Evolutionary conservation across 164 flowering plant species (phyloP).

Genomic region (Umbellularia californica): DNA sequence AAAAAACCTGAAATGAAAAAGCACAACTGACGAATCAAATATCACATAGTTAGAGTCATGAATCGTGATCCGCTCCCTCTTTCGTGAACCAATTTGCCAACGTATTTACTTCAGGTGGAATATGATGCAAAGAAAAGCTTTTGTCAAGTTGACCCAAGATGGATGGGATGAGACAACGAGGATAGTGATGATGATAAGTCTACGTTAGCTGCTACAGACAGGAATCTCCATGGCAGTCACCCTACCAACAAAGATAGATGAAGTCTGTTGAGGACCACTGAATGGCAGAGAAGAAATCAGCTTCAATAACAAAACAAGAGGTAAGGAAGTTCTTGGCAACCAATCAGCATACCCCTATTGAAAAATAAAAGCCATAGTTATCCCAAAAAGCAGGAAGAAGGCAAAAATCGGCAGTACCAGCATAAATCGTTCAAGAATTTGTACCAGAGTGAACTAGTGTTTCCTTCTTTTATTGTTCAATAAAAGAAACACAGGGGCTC

Average conservation of each 20-base stretch:
- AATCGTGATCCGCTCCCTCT: neutral
- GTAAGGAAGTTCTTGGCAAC: neutral
- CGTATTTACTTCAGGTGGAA: no score
- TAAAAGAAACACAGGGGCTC: conserved; percentile 51
- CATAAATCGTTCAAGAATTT: neutral
- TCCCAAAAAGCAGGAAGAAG: neutral
- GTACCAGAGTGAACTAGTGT: conserved; percentile 1
- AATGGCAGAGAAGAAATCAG: neutral
- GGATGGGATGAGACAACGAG: no score
- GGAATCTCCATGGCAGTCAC: neutral
- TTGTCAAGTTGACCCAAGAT: no score
- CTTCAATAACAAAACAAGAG: no score
- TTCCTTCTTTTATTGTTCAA: conserved; percentile 18
- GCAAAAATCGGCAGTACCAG: neutral
- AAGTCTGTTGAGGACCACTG: neutral
- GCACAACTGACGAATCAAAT: no score
- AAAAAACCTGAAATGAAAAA: no score
- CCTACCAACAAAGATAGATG: no score
- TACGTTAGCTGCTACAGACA: no score
- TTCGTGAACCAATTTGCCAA: no score
- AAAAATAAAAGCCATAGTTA: neutral
- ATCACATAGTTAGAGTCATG: no score
- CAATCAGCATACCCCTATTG: neutral
- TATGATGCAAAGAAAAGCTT: no score
- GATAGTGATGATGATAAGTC: no score